Conservation (phyloP, 2,329 filamentous ascomycete genomes). For the Aspergillus sojae region DNA sequence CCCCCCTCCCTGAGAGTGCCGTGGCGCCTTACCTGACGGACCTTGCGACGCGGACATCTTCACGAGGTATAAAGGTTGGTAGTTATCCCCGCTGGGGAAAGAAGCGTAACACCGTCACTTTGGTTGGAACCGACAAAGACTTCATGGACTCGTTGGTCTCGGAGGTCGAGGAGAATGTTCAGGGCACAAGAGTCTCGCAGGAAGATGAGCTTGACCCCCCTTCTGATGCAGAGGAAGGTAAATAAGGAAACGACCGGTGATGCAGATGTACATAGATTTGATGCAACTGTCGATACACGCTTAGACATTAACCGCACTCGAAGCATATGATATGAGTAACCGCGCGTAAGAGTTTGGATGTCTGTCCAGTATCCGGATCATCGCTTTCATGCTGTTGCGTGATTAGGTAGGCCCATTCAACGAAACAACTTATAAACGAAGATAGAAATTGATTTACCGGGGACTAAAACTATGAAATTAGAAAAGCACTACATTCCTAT, state of each 20-base stretch:
- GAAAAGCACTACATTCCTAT: not conserved
- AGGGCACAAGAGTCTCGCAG: conserved; percentile 68
- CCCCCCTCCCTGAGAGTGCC: conserved; percentile 81
- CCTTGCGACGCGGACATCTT: conserved; percentile 71
- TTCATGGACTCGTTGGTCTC: conserved; percentile 77
- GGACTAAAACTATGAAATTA: not conserved
- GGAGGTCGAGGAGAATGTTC: conserved; percentile 75
- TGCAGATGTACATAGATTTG: not conserved
- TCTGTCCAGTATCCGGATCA: not conserved
- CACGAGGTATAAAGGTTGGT: conserved; percentile 85
- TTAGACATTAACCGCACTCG: conserved; percentile 4
- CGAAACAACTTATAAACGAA: not conserved
- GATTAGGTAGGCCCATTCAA: not conserved
- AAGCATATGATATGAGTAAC: not conserved
- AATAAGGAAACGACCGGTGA: not conserved
- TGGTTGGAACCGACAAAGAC: conserved; percentile 74
- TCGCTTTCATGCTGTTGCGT: not conserved
- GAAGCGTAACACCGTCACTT: conserved; percentile 82
- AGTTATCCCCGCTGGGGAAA: conserved; percentile 94
- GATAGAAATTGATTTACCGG: not conserved
- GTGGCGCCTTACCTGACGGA: conserved; percentile 82
- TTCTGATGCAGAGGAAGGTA: conserved; percentile 23
- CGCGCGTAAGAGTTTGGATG: too few species aligned
- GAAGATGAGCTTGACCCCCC: conserved; percentile 72
- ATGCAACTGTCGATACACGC: not conserved